phyloP scores from a whole-genome alignment of 2,329 filamentous ascomycete species.

The Xylariaceae sp. region DNA sequence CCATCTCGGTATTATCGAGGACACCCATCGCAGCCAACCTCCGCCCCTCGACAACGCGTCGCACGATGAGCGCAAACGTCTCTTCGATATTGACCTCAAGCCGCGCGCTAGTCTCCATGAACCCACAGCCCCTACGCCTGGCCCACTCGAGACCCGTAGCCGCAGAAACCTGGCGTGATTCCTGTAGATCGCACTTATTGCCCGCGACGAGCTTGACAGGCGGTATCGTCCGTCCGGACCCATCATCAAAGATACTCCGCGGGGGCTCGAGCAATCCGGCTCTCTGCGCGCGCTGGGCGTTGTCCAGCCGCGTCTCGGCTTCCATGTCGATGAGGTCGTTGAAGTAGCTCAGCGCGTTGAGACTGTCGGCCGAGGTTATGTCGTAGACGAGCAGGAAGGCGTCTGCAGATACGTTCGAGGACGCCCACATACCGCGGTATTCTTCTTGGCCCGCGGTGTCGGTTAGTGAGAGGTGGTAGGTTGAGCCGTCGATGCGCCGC shows the following conservation, averaged over 20 bases:
- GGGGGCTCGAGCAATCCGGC: no score
- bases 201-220: constrained; percentile 81
- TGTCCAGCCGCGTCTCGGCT: constrained; percentile 64
- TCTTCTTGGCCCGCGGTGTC: constrained; percentile 89
- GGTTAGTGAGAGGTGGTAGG: constrained; percentile 73
- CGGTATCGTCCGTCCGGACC: constrained; percentile 51
- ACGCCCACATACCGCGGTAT: constrained; percentile 82
- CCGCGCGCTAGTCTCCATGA: constrained; percentile 84
- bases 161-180: constrained; percentile 64
- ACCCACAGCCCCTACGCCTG: constrained; percentile 66
- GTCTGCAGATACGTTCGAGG: constrained; percentile 72
- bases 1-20: constrained; percentile 40
- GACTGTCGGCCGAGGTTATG: constrained; percentile 66
- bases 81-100: constrained; percentile 87
- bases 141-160: constrained; percentile 75
- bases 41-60: constrained; percentile 57
- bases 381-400: constrained; percentile 86
- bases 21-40: constrained; percentile 46
- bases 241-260: constrained; percentile 27
- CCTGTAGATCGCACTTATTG: constrained; percentile 80
- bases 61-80: constrained; percentile 71
- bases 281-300: constrained; percentile 49
- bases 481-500: constrained; percentile 72
- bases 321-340: constrained; percentile 83
- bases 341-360: constrained; percentile 72